Conservation (phyloP, 768 basidiomycete genomes). For the Leccinum obscurum region DNA sequence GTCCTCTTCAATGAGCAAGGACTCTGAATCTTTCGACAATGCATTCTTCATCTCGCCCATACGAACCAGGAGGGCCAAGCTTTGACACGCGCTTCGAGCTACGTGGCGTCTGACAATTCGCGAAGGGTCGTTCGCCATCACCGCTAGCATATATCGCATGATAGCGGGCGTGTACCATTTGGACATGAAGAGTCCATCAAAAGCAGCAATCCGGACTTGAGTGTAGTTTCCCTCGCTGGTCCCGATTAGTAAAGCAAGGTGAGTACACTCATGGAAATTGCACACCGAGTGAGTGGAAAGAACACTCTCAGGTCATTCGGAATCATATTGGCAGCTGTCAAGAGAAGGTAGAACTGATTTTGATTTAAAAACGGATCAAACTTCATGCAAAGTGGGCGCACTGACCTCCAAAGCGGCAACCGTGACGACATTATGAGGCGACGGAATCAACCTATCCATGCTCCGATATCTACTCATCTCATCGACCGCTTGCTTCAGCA, state of each 20-base stretch:
- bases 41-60: slow-evolving; percentile 88
- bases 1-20: slow-evolving; percentile 84
- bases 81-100: slow-evolving; percentile 81
- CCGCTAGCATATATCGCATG: slow-evolving; percentile 84
- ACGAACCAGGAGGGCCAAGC: slow-evolving; percentile 79
- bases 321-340: slow-evolving; percentile 74
- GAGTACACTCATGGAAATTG: slow-evolving; percentile 7
- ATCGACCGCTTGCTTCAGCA: slow-evolving; percentile 71
- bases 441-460: slow-evolving; percentile 94
- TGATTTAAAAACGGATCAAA: slow-evolving; percentile 8
- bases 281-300: slow-evolving; percentile 86
- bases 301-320: slow-evolving; percentile 76
- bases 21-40: slow-evolving; percentile 65
- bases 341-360: slow-evolving; percentile 72
- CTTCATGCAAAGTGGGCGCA: slow-evolving; percentile 8
- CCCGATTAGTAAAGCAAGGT: slow-evolving; percentile 12
- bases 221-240: slow-evolving; percentile 90
- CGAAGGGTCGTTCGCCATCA: slow-evolving; percentile 85
- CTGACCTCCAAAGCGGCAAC: slow-evolving; percentile 86
- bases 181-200: slow-evolving; percentile 89
- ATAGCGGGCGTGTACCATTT: slow-evolving; percentile 85
- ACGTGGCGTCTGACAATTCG: slow-evolving; percentile 83
- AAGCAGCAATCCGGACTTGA: slow-evolving; percentile 88
- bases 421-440: slow-evolving; percentile 91
- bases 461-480: slow-evolving; percentile 91